Evolutionary conservation across 2,329 filamentous ascomycete species (phyloP), one percentile per base, ranked within the genome.

Genomic region (Apiospora rasikravindrae): DNA sequence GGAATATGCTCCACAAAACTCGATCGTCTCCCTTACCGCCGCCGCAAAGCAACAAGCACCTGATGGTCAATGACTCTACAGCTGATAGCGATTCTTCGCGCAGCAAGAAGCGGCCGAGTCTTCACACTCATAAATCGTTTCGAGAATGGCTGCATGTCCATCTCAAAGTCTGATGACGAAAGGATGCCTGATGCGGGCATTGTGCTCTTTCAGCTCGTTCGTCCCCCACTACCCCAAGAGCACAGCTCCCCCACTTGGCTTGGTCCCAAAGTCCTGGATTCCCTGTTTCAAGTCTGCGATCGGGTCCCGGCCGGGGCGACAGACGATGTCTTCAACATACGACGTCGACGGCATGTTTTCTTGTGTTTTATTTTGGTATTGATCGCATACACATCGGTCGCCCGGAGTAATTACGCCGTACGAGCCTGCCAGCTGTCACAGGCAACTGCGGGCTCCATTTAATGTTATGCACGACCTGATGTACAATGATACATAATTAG

Each of bases 161-260:
- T 37, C 29, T 61, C 29, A 61, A 61, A 33, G 53, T 61, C 53
- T 61, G 53, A 61, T 61, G 26, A 37, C 29, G 53, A 22, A 5
- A 13, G 51, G 16, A 22, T 19, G 24, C 51, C 14, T 16, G n/a
- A 6, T 29, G 51, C 24, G 51, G 13, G 24, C 51, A 29, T 6
- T 57, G 19, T 57, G 19, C 33, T 29, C 19, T 37, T 33, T 6
- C 26, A n/a, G 16, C 29, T 49, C 45, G 45, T 49, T n/a, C 2
- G 22, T n/a, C 53, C 53, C 53, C 53, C 53, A 61, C 53, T 61
- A 61, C 53, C 51, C 53, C 53, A 61, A 61, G 19, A 33, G 29
- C 16, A 37, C 53, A 33, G 29, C 16, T 22, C 53, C 53, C 53
- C 53, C 53, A 61, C 53, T 61, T 61, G 53, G 53, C 53, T 61